phyloP scores from a whole-genome alignment of 2,329 filamentous ascomycete species.

The Talaromyces islandicus region DNA sequence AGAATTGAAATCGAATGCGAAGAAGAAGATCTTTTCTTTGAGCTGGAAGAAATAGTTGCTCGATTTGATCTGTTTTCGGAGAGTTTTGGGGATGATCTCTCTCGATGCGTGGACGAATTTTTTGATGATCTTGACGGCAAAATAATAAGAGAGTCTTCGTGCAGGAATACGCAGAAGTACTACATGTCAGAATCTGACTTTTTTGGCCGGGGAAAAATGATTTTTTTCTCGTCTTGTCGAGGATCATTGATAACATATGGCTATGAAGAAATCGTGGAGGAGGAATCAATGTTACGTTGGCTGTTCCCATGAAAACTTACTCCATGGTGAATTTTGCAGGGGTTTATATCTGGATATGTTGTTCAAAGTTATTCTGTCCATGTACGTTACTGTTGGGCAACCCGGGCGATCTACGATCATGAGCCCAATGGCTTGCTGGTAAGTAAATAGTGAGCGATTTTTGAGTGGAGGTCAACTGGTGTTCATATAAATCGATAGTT shows the following conservation, averaged over 20 bases:
- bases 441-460: too few relatives aligned
- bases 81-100: neutral
- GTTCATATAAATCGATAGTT: too few relatives aligned
- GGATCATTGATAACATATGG: neutral
- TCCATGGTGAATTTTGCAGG: neutral
- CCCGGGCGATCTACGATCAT: too few relatives aligned
- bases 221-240: neutral
- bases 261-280: neutral
- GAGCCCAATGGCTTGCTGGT: too few relatives aligned
- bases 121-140: neutral
- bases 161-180: neutral
- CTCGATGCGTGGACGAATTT: neutral
- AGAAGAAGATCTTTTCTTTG: neutral
- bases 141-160: neutral
- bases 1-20: constrained; percentile 1
- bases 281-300: constrained; percentile 1
- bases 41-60: neutral
- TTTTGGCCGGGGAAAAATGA: neutral
- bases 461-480: too few relatives aligned
- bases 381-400: too few relatives aligned
- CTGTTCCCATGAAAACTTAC: neutral
- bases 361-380: too few relatives aligned
- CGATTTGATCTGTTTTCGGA: constrained; percentile 1
- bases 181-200: neutral
- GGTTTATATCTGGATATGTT: neutral